Conservation (phyloP, 192 early-diverging fungal genomes). For the Umbelopsis vinacea region DNA sequence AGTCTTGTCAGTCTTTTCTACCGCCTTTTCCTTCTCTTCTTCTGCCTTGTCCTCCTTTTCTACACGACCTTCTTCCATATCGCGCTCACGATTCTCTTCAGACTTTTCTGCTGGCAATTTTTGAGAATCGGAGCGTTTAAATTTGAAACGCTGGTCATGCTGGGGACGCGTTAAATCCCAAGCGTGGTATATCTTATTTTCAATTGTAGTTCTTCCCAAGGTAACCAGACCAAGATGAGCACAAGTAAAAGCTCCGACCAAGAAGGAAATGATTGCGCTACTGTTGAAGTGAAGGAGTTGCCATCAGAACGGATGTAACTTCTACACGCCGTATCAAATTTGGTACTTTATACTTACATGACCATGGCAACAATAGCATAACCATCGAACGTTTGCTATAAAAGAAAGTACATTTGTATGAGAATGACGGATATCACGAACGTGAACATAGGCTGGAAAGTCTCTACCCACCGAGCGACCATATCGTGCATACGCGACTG, state of each 20-base stretch:
- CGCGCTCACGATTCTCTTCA: constrained; percentile 21
- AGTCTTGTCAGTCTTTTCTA: constrained; percentile 23
- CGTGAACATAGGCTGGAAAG: not conserved
- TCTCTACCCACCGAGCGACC: constrained; percentile 17
- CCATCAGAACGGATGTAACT: not conserved
- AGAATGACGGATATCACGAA: not conserved
- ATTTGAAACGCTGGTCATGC: not conserved
- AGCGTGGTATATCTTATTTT: constrained; percentile 22
- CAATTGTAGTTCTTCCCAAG: constrained; percentile 29
- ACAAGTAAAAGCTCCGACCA: constrained; percentile 28
- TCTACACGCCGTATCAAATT: not conserved
- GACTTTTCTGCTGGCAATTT: not conserved
- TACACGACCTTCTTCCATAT: constrained; percentile 25
- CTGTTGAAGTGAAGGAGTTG: not conserved
- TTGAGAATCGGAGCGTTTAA: not conserved
- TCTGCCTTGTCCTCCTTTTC: constrained; percentile 22
- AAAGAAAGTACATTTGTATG: not conserved
- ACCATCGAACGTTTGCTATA: constrained; percentile 39
- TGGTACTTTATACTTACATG: constrained; percentile 21
- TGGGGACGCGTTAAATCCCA: constrained; percentile 19
- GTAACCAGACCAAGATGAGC: constrained; percentile 27
- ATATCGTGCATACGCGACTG: constrained; percentile 29
- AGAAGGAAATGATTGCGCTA: constrained; percentile 11
- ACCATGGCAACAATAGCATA: constrained; percentile 23
- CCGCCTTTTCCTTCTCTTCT: constrained; percentile 27